These are phyloP conservation scores for Gynochthodes officinalis DNA, from an alignment of 257 asterid genomes.

Conservation along the genomic window DNA sequence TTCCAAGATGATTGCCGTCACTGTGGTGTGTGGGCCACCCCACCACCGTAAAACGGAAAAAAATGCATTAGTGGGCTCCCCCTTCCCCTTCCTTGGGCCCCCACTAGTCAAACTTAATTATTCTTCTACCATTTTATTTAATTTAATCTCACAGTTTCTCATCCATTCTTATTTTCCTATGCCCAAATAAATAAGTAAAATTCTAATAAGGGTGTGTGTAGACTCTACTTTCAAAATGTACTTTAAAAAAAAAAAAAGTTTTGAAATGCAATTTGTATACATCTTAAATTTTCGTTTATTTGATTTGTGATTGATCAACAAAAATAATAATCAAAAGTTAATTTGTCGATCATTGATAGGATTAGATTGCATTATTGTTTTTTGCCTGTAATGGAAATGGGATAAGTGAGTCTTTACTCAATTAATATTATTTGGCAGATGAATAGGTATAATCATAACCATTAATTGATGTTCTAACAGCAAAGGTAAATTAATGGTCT, in stretches of 20 bases:
- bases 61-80: not conserved
- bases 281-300: too few relatives aligned
- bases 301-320: too few relatives aligned
- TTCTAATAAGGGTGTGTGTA: too few relatives aligned
- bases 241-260: too few relatives aligned
- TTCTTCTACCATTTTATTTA: not conserved
- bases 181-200: too few relatives aligned
- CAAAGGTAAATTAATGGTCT: not conserved
- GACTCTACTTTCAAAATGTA: too few relatives aligned
- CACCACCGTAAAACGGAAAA: not conserved
- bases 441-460: not conserved
- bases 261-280: too few relatives aligned
- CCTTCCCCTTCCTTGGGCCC: not conserved
- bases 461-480: not conserved
- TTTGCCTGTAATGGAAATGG: not conserved
- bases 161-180: too few relatives aligned
- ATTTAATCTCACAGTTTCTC: not conserved
- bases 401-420: not conserved
- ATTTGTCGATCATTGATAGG: too few relatives aligned
- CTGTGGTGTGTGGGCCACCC: slow-evolving; percentile 13
- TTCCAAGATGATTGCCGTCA: slow-evolving; percentile 48
- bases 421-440: not conserved
- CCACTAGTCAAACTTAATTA: slow-evolving; percentile 14
- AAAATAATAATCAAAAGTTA: too few relatives aligned
- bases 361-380: too few relatives aligned